A percentile compares a stretch with the other conserved stretches of the same genome.
Evolutionary conservation across 2,329 filamentous ascomycete species (phyloP).

Genomic region (Rhexocercosporidium sp.): DNA sequence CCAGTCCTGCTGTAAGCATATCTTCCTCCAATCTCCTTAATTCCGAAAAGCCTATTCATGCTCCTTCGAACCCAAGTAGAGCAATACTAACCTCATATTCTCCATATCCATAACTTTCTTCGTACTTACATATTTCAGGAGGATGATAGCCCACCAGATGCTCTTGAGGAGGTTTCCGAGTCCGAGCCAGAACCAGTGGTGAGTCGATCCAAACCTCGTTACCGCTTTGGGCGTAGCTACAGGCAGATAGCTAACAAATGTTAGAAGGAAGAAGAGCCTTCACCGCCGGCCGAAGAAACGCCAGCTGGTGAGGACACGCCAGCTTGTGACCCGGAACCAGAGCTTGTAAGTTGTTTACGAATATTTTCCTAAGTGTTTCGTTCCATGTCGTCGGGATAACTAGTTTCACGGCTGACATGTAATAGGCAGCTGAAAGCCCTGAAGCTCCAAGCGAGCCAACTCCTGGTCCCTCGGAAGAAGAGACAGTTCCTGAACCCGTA

Average conservation of each 20-base stretch:
- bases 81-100: background rate
- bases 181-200: background rate
- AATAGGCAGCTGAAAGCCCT: background rate
- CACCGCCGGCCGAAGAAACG: too few species aligned
- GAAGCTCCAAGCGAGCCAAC: background rate
- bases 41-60: background rate
- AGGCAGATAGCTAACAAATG: background rate
- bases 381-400: background rate
- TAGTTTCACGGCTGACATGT: background rate
- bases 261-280: slow-evolving; percentile 9
- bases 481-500: background rate
- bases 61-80: background rate
- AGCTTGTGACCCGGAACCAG: background rate
- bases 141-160: background rate
- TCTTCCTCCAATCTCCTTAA: background rate
- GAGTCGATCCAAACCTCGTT: background rate
- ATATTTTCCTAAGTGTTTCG: background rate
- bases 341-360: background rate
- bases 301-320: background rate
- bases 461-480: background rate
- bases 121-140: background rate
- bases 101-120: background rate
- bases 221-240: background rate
- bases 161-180: background rate
- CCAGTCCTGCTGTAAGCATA: background rate